These are phyloP conservation scores for Apophysomyces ossiformis DNA, from an alignment of 371 early-diverging fungal genomes.

Conservation along the genomic window DNA sequence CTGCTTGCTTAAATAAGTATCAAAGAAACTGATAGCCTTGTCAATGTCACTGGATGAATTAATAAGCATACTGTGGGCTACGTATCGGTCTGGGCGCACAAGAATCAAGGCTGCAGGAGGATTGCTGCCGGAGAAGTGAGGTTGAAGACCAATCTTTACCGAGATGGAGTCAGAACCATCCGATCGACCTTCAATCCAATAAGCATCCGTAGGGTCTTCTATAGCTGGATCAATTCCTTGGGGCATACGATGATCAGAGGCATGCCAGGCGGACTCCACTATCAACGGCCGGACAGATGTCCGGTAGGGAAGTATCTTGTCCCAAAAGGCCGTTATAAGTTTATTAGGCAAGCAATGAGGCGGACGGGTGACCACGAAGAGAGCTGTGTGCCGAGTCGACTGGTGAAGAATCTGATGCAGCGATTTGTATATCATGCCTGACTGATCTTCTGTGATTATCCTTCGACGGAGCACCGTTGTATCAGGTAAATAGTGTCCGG, in stretches of 20 bases:
- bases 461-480: neutral
- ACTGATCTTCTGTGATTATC: neutral
- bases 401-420: neutral
- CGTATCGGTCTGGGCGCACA: slow-evolving; percentile 27
- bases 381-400: slow-evolving; percentile 12
- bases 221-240: slow-evolving; percentile 2
- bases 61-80: slow-evolving; percentile 21
- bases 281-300: slow-evolving; percentile 16
- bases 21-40: slow-evolving; percentile 12
- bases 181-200: slow-evolving; percentile 19
- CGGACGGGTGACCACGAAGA: slow-evolving; percentile 8
- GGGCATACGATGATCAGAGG: neutral
- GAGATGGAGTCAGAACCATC: slow-evolving; percentile 10
- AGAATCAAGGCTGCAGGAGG: slow-evolving; percentile 24
- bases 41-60: slow-evolving; percentile 17
- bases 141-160: slow-evolving; percentile 20
- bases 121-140: neutral
- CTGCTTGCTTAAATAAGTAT: neutral
- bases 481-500: neutral
- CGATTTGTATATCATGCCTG: neutral
- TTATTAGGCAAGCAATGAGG: neutral
- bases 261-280: slow-evolving; percentile 24
- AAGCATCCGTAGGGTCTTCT: slow-evolving; percentile 15
- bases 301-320: neutral
- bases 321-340: slow-evolving; percentile 3